phyloP scores from a whole-genome alignment of 2,329 filamentous ascomycete species.

The Saccharata proteae region DNA sequence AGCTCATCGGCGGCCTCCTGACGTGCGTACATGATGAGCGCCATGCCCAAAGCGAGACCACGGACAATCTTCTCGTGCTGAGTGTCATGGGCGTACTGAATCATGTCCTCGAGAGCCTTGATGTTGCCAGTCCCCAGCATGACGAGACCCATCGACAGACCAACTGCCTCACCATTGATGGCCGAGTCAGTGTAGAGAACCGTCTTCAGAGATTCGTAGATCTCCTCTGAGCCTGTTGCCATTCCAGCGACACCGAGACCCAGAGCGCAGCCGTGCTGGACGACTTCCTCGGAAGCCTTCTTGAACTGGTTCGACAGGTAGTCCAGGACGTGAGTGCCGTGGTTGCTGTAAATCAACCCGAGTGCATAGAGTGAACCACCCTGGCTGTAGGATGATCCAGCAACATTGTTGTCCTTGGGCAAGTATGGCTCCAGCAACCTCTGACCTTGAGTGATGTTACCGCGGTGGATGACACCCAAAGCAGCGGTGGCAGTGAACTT shows the following conservation, averaged over 20 bases:
- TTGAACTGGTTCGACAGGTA: conserved; percentile 67
- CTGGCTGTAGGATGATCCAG: conserved; percentile 87
- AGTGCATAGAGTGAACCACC: conserved; percentile 93
- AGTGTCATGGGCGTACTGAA: conserved; percentile 92
- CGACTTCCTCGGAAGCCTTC: conserved; percentile 74
- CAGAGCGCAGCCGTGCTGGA: conserved; percentile 91
- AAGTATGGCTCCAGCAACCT: conserved; percentile 93
- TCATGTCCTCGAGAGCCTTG: conserved; percentile 90
- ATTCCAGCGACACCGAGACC: conserved; percentile 95
- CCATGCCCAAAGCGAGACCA: conserved; percentile 90
- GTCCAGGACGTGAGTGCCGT: conserved; percentile 78
- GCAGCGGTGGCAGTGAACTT: conserved; percentile 98
- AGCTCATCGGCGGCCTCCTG: conserved; percentile 92
- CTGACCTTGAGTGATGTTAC: conserved; percentile 84
- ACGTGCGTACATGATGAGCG: conserved; percentile 92
- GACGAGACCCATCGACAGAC: conserved; percentile 90
- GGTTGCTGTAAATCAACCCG: conserved; percentile 93
- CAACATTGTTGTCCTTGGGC: conserved; percentile 60
- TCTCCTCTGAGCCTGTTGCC: conserved; percentile 81
- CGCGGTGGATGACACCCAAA: conserved; percentile 89
- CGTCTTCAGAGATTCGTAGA: conserved; percentile 81
- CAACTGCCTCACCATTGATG: conserved; percentile 92
- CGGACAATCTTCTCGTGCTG: conserved; percentile 98
- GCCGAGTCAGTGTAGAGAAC: conserved; percentile 90
- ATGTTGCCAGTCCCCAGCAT: conserved; percentile 98